Conservation (phyloP, 2,329 filamentous ascomycete species). For the Capronia americana region DNA sequence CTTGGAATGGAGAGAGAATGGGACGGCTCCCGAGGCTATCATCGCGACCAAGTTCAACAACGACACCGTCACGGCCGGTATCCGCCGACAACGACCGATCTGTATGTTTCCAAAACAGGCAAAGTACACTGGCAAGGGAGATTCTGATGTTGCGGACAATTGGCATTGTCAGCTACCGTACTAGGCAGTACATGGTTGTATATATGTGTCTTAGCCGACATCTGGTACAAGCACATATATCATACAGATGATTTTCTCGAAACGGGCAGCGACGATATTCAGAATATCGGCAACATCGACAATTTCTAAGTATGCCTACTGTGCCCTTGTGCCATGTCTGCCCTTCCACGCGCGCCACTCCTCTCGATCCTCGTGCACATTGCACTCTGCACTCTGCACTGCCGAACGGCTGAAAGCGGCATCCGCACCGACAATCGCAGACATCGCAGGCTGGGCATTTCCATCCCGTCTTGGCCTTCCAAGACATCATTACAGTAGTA, state of each 20-base stretch:
- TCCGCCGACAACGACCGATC: slow-evolving; percentile 25
- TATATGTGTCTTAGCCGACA: not conserved
- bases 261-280: too few species aligned
- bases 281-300: not conserved
- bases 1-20: slow-evolving; percentile 58
- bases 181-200: not conserved
- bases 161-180: not conserved
- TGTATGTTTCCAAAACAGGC: not conserved
- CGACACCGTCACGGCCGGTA: slow-evolving; percentile 36
- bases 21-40: slow-evolving; percentile 48
- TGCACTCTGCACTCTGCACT: not conserved
- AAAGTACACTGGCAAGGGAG: not conserved
- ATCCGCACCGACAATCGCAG: not conserved
- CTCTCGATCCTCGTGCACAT: not conserved
- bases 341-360: not conserved
- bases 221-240: not conserved
- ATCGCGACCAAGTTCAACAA: slow-evolving; percentile 55
- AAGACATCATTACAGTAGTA: too few species aligned
- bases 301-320: not conserved
- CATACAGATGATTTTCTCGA: not conserved
- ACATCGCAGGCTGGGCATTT: not conserved
- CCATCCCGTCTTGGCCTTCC: not conserved
- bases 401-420: not conserved
- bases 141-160: not conserved
- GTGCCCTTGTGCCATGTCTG: too few species aligned